Evolutionary conservation across 2,329 filamentous ascomycete species (phyloP), one percentile per base, ranked within the genome.

Genomic region (Trichothecium roseum): DNA sequence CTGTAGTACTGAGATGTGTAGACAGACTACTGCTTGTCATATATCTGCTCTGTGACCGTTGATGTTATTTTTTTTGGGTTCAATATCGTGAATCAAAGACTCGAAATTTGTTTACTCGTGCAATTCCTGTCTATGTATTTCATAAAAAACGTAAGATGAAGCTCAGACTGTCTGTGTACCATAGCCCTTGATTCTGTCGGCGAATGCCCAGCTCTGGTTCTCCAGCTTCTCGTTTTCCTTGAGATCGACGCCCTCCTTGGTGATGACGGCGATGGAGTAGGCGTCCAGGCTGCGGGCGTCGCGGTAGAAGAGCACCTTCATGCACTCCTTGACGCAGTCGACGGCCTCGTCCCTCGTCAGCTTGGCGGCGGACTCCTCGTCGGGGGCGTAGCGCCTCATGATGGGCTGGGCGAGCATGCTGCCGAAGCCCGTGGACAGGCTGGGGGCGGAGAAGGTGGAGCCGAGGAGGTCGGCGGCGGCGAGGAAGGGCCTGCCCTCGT

Each of bases 261-360:
- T 91, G 38, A 98, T 72, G 37, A 96, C 72, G 15, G 89, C 89
- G 56, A 96, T 80, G 45, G 84, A 91, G 68, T 95, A 98, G 48
- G 74, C 72, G 63, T 95, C 87, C 63, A 91, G 65, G 65, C 84
- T 93, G 60, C 91, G 79, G 30, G 91, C 91, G 63, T 98, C 91
- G 51, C 91, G 77, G 70, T 98, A 98, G 69, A 84, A 98, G 41
- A 98, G 72, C 36, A 96, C 89, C 74, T 96, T 96, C 84, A 98
- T 88, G 63, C 87, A 94, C 65, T 94, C 84, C 68, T 83, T 83
- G 54, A 98, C 64, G 28, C 86, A 74, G 39, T 81, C 68, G 41
- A 95, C 69, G 33, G 91, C 91, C 55, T 84, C 62, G 51, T 95
- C 88, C 56, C 77, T 74, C 28, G 69, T 78, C 44, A 96, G 68